Percentiles rank a stretch among this genome's conserved stretches.
Conservation (phyloP, 164 flowering plant species). For the Vitis labrusca region DNA sequence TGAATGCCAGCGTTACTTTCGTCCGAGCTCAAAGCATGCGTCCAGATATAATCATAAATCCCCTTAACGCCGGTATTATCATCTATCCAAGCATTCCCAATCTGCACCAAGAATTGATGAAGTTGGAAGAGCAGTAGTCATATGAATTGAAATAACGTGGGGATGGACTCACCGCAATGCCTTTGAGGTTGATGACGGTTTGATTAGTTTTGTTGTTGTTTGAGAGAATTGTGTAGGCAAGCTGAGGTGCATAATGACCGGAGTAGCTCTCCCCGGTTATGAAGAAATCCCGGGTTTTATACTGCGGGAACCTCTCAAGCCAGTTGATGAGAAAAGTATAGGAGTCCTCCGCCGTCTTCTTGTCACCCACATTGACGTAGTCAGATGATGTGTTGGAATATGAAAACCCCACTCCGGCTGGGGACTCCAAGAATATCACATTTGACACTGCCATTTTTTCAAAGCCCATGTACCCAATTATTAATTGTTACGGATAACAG, state of each 20-base stretch:
- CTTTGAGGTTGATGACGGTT: constrained; percentile 40
- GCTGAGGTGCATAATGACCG: constrained; percentile 54
- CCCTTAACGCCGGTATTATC: constrained; percentile 13
- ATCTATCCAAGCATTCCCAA: constrained; percentile 43
- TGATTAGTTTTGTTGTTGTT: constrained; percentile 22
- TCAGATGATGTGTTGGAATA: constrained; percentile 56
- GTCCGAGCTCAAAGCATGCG: constrained; percentile 35
- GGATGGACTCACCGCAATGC: constrained; percentile 38
- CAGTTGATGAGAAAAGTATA: constrained; percentile 40
- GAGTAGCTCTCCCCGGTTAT: constrained; percentile 50
- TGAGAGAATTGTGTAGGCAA: constrained; percentile 31
- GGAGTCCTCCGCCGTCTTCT: constrained; percentile 38
- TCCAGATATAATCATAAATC: constrained; percentile 22
- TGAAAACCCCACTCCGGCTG: constrained; percentile 67
- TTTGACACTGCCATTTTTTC: constrained; percentile 40
- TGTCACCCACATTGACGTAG: constrained; percentile 32
- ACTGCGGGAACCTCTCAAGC: constrained; percentile 42
- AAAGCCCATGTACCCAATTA: too few relatives aligned
- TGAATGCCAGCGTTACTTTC: constrained; percentile 20
- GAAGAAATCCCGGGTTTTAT: constrained; percentile 35
- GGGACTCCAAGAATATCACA: constrained; percentile 56
- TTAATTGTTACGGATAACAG: too few relatives aligned
- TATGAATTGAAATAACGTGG: neutral
- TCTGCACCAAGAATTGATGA: constrained; percentile 14
- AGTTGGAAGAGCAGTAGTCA: neutral